Percentiles rank a stretch among this genome's conserved stretches.
phyloP scores from a whole-genome alignment of 2,329 filamentous ascomycete genomes.

The Thermomyces lanuginosus region DNA sequence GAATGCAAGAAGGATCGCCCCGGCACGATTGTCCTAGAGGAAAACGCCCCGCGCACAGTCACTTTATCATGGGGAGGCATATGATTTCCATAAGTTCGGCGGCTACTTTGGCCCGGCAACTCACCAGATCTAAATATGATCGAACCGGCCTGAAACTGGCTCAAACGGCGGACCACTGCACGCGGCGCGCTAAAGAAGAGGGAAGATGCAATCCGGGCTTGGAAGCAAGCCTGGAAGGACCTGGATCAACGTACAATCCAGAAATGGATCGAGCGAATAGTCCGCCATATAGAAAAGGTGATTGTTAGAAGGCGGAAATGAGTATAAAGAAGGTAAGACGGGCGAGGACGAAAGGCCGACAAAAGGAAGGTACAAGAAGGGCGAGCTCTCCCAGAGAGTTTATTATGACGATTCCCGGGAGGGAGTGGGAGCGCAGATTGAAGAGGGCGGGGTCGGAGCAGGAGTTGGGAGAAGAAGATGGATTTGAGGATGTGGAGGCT shows the following conservation, averaged over 20 bases:
- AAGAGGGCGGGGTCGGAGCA: too few relatives aligned
- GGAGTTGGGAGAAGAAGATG: too few relatives aligned
- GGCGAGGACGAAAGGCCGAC: background rate
- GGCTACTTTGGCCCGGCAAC: conserved; percentile 3
- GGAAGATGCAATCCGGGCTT: conserved; percentile 3
- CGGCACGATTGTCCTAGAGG: conserved; percentile 1
- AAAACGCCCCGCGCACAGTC: conserved; percentile 1
- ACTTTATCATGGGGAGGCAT: conserved; percentile 1
- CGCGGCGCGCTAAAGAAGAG: conserved; percentile 1
- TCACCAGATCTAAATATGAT: conserved; percentile 4
- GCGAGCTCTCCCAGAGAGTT: conserved; percentile 1
- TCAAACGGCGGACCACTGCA: conserved; percentile 3
- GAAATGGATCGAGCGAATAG: conserved; percentile 5
- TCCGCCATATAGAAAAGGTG: conserved; percentile 4
- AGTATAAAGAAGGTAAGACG: conserved; percentile 5
- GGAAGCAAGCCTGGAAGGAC: conserved; percentile 2
- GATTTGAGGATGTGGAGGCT: too few relatives aligned
- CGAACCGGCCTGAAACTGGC: conserved; percentile 2
- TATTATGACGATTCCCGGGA: conserved; percentile 1
- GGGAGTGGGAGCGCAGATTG: too few relatives aligned
- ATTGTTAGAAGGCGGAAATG: conserved; percentile 5
- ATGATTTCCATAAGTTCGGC: conserved; percentile 1
- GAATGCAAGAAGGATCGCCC: background rate
- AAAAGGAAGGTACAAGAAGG: conserved; percentile 1
- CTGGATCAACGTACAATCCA: conserved; percentile 3